These are phyloP conservation scores for Vanilla planifolia DNA, from an alignment of 106 monocot genomes.

Conservation along the genomic window DNA sequence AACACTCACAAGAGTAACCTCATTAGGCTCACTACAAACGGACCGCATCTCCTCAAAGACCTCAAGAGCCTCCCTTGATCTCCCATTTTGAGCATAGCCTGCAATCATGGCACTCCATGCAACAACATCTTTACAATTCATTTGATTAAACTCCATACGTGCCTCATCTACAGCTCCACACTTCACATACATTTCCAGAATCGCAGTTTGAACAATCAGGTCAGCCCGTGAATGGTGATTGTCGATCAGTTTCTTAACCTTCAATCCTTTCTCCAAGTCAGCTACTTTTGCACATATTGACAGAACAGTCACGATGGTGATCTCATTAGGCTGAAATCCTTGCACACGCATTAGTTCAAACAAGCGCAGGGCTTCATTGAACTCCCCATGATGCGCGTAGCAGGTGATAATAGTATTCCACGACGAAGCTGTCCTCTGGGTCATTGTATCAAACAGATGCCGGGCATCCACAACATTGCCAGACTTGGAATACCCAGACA, in stretches of 20 bases:
- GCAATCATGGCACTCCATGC: slow-evolving; percentile 95
- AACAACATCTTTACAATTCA: slow-evolving; percentile 55
- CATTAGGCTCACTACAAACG: slow-evolving; percentile 49
- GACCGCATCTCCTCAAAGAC: slow-evolving; percentile 70
- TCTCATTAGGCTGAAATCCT: slow-evolving; percentile 39
- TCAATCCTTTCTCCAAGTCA: slow-evolving; percentile 56
- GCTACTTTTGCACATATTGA: slow-evolving; percentile 71
- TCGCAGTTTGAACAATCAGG: slow-evolving; percentile 71
- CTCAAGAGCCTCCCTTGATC: slow-evolving; percentile 60
- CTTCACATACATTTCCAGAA: slow-evolving; percentile 84
- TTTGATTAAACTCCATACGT: slow-evolving; percentile 58
- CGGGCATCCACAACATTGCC: slow-evolving; percentile 51
- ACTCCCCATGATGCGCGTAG: slow-evolving; percentile 58
- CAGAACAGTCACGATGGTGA: slow-evolving; percentile 64
- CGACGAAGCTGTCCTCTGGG: slow-evolving; percentile 47
- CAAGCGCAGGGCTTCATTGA: slow-evolving; percentile 56
- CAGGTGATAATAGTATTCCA: slow-evolving; percentile 92
- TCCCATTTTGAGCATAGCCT: slow-evolving; percentile 94
- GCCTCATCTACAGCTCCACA: slow-evolving; percentile 80
- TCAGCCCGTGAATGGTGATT: slow-evolving; percentile 20
- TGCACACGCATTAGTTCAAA: slow-evolving; percentile 58
- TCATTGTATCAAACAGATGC: slow-evolving; percentile 63
- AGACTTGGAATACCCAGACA: slow-evolving; percentile 65
- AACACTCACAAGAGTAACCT: slow-evolving; percentile 79
- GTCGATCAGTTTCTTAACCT: slow-evolving; percentile 48